Percentiles rank a stretch among this genome's conserved stretches.
Conservation (phyloP, 2,329 filamentous ascomycete genomes). For the Ceratocystis ficicola region DNA sequence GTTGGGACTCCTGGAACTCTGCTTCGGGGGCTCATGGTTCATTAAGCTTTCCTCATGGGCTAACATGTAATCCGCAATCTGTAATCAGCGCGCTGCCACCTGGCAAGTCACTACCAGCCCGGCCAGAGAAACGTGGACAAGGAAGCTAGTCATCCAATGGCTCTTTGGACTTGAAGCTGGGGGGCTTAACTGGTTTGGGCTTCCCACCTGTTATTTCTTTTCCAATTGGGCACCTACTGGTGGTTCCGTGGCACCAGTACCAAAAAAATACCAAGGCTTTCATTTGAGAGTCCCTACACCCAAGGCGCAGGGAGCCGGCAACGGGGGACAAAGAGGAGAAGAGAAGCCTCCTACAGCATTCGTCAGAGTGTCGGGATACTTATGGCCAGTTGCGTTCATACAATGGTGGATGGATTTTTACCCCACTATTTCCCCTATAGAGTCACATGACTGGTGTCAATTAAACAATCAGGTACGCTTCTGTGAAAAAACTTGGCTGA, state of each 20-base stretch:
- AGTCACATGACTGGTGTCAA: conserved; percentile 9
- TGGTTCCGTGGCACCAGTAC: not conserved
- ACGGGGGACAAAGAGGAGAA: not conserved
- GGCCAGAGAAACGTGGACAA: not conserved
- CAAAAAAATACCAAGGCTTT: not conserved
- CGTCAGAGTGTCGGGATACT: not conserved
- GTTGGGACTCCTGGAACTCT: not conserved
- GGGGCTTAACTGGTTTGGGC: conserved; percentile 1
- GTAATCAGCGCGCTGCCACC: not conserved
- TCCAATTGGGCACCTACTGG: not conserved
- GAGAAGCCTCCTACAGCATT: too few relatives aligned
- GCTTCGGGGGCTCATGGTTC: not conserved
- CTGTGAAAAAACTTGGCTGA: not conserved
- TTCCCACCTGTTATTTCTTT: not conserved
- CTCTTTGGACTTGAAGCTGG: not conserved
- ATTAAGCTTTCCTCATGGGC: not conserved
- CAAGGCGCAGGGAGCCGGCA: too few relatives aligned
- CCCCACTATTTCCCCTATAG: not conserved
- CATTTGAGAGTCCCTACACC: not conserved
- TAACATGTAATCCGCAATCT: not conserved
- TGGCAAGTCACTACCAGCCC: not conserved
- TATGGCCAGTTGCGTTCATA: not conserved
- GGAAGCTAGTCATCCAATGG: not conserved
- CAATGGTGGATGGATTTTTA: not conserved
- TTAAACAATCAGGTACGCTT: not conserved